Percentiles rank a stretch among this genome's conserved stretches.
Evolutionary conservation across 179 eudicot species (phyloP).

Genomic region (Spergularia azorica): DNA sequence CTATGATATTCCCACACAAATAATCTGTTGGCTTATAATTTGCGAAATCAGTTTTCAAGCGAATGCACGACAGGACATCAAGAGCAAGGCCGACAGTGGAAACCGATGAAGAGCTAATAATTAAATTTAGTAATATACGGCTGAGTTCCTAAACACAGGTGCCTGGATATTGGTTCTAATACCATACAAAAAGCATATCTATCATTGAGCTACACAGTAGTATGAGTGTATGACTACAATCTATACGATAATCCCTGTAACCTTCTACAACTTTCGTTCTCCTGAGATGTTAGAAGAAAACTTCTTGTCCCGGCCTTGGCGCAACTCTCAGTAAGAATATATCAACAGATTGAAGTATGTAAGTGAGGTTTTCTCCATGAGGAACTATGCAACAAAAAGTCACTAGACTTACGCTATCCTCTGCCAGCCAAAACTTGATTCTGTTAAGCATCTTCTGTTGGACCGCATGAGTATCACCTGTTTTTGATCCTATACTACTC

Average conservation of each 20-base stretch:
- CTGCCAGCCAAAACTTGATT: conserved; percentile 22
- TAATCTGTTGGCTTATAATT: no score
- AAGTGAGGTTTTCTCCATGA: conserved; percentile 12
- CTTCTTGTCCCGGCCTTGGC: conserved; percentile 1
- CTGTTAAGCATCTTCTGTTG: conserved; percentile 15
- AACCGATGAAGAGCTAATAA: not conserved
- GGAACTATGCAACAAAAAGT: conserved; percentile 24
- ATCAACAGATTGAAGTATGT: conserved; percentile 26
- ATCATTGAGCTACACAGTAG: conserved; percentile 20
- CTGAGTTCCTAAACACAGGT: not conserved
- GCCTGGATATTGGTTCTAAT: not conserved
- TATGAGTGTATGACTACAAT: not conserved
- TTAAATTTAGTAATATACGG: not conserved
- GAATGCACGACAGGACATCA: not conserved
- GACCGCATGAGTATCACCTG: conserved; percentile 3
- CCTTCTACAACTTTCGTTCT: not conserved
- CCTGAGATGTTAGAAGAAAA: not conserved
- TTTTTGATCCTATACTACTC: not conserved
- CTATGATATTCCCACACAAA: no score
- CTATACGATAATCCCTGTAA: conserved; percentile 30
- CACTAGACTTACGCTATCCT: conserved; percentile 5
- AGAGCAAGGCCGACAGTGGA: no score
- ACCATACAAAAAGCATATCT: conserved; percentile 9
- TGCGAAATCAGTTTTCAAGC: no score
- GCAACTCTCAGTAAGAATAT: conserved; percentile 13